Evolutionary conservation across 108 stramenopile species (phyloP), one percentile per base, ranked within the genome.

Genomic region (Skeletonema grethae): DNA sequence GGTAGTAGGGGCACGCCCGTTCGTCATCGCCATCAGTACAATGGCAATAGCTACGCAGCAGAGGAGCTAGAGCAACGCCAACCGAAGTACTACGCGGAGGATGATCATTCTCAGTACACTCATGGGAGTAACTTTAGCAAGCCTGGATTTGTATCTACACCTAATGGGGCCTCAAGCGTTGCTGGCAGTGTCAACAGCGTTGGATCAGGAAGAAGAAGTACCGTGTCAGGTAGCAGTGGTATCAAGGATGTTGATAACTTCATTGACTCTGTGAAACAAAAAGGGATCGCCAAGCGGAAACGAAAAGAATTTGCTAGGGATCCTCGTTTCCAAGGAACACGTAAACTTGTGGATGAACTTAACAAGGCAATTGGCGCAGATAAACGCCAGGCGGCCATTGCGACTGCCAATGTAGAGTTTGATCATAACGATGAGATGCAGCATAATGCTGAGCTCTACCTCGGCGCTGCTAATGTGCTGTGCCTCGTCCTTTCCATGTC

Each of bases 371-470:
- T 77, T 22, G 76, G 69, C 41, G 67, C 57, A 7, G 88, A 91
- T 13, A 73, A 79, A 58, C 72, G 91, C 38, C 70, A 81, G 16
- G 80, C 84, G 38, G 84, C 86, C 5, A 85, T 93, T 13, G 82
- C 79, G 5, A 81, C 76, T 36, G 88, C 87, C 10, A 85, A 83
- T 68, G 71, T 68, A 11, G 86, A 87, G 34, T 93, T 93, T 71
- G 86, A 90, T 67, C 90, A 91, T 60, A 56, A 55, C 9, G 83
- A 90, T 65, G 86, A 86, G 9, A n/a, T 31, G 15, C 57, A 66
- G 61, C 93, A 91, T 69, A 88, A 87, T 39, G 76, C 80, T 9
- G 90, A 90, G 46, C 73, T 95, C 16, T 79, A 84, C 32, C 63
- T 83, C 13, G 93, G 93, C 11, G 88, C 89, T 25, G 88, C 90